phyloP scores from a whole-genome alignment of 2,329 filamentous ascomycete species.

The Cladosporium colombiae region DNA sequence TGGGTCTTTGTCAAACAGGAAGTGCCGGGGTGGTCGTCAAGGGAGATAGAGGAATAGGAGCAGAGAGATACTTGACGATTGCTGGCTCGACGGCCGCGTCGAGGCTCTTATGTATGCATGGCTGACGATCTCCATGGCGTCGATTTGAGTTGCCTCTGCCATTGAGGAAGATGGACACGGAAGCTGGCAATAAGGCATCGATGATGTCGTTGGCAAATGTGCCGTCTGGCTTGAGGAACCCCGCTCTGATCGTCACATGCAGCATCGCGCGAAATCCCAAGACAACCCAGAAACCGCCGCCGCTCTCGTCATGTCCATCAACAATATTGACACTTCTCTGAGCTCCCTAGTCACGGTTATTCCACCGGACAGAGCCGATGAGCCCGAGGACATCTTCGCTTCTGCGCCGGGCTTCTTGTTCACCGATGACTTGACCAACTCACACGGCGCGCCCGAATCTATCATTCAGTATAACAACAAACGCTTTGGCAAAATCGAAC shows the following conservation, averaged over 20 bases:
- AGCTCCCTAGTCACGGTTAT: conserved; percentile 34
- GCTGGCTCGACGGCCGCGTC: too few relatives aligned
- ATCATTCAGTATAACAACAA: conserved; percentile 57
- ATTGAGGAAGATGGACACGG: not conserved
- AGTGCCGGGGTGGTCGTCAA: too few relatives aligned
- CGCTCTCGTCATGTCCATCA: not conserved
- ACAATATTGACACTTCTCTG: conserved; percentile 21
- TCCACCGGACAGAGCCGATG: conserved; percentile 26
- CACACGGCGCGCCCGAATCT: conserved; percentile 64
- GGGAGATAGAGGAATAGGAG: not conserved
- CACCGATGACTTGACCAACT: conserved; percentile 65
- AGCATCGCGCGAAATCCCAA: too few relatives aligned
- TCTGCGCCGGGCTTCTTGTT: conserved; percentile 65
- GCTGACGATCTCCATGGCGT: not conserved
- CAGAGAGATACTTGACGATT: not conserved
- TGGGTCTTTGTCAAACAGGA: not conserved
- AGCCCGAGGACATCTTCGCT: conserved; percentile 50
- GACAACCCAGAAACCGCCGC: not conserved
- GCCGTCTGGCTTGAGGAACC: not conserved
- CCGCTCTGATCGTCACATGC: conserved; percentile 7
- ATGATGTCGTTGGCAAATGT: conserved; percentile 4
- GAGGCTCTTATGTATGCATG: not conserved
- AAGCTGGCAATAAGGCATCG: not conserved
- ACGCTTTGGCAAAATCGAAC: conserved; percentile 41
- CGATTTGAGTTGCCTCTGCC: conserved; percentile 7